Conservation (phyloP, 768 basidiomycete species). For the Lentinula guzmanii region DNA sequence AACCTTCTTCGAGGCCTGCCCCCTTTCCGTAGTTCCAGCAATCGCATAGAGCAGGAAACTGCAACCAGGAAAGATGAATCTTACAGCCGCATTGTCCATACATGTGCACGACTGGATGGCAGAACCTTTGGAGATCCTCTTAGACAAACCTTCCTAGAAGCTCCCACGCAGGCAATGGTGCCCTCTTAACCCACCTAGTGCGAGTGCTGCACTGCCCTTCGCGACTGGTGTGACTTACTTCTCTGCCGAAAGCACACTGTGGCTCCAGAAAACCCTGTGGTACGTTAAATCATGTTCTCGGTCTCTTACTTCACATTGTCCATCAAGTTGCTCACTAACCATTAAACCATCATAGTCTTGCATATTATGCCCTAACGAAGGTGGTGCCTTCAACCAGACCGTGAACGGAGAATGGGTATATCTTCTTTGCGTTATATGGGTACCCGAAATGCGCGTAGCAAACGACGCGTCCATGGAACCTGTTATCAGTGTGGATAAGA, state of each 20-base stretch:
- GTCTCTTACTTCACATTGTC: background rate
- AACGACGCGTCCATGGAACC: constrained; percentile 99
- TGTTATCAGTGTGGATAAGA: constrained; percentile 80
- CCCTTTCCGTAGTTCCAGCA: constrained; percentile 19
- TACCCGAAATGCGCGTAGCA: constrained; percentile 87
- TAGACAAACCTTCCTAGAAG: too few species aligned
- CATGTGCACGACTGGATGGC: constrained; percentile 7
- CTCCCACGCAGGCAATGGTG: too few species aligned
- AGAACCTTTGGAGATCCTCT: too few species aligned
- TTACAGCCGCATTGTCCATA: constrained; percentile 18
- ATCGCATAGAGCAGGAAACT: constrained; percentile 21
- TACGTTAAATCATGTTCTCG: constrained; percentile 29
- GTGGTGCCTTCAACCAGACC: constrained; percentile 99
- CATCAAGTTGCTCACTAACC: background rate
- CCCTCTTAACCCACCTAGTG: too few species aligned
- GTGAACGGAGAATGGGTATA: constrained; percentile 92
- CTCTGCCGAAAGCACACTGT: constrained; percentile 97
- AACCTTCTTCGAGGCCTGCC: constrained; percentile 23
- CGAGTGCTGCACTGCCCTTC: too few species aligned
- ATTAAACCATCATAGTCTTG: constrained; percentile 54
- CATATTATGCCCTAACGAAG: constrained; percentile 93
- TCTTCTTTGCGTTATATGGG: constrained; percentile 94
- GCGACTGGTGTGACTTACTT: too few species aligned
- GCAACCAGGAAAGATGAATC: constrained; percentile 2
- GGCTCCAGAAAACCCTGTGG: constrained; percentile 93